Conservation (phyloP, 768 basidiomycete species). For the Chlorophyllum brunneum region DNA sequence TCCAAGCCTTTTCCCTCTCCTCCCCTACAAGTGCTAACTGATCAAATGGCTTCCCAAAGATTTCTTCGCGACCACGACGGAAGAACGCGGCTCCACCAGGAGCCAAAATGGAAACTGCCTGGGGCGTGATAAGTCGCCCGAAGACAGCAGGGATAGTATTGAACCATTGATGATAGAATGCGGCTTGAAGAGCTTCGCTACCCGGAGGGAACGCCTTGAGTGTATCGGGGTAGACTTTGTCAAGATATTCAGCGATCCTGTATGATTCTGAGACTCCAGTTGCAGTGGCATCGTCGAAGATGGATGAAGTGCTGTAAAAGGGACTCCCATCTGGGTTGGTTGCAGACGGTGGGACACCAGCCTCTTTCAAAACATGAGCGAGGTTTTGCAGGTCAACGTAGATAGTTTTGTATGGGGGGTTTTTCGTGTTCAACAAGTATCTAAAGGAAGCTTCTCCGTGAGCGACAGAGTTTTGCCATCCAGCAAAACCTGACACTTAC, state of each 20-base stretch:
- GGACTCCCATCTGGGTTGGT: constrained; percentile 22
- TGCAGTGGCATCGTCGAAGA: constrained; percentile 37
- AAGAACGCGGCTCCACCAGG: constrained; percentile 13
- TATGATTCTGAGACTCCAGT: constrained; percentile 31
- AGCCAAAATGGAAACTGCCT: neutral
- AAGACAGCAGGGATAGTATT: constrained; percentile 1
- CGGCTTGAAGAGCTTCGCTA: constrained; percentile 27
- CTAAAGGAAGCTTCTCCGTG: neutral
- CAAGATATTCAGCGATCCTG: constrained; percentile 40
- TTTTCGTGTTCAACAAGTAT: constrained; percentile 10
- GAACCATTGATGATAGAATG: constrained; percentile 21
- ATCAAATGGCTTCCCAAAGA: neutral
- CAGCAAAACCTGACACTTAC: neutral
- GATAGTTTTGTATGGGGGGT: constrained; percentile 27
- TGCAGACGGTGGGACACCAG: constrained; percentile 27
- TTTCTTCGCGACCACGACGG: neutral
- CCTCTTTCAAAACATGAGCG: constrained; percentile 20
- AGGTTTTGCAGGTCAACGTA: constrained; percentile 44
- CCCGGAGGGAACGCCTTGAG: constrained; percentile 29
- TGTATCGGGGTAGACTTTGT: constrained; percentile 34
- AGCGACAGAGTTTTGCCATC: neutral
- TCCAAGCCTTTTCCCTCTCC: neutral
- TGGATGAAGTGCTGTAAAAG: constrained; percentile 38
- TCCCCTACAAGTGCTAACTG: constrained; percentile 7
- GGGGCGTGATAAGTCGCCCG: constrained; percentile 10